Percentiles rank a stretch among this genome's conserved stretches.
Evolutionary conservation across 176 grass and related monocot species (phyloP).

Genomic region (Cymbopogon citratus): DNA sequence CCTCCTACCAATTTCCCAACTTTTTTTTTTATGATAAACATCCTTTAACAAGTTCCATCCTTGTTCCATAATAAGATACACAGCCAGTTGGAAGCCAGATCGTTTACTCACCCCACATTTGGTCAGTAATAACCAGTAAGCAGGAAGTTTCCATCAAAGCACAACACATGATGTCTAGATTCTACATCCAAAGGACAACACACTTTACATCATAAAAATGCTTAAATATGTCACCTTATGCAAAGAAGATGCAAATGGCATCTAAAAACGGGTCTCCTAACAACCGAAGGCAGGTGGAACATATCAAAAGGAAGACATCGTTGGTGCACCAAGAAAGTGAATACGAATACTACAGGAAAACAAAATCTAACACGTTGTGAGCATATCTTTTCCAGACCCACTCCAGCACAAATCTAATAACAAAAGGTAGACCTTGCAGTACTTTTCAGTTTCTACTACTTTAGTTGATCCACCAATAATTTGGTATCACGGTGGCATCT

Average conservation of each 20-base stretch:
- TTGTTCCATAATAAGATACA: not conserved
- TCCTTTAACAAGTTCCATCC: not conserved
- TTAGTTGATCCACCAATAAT: not conserved
- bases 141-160: not conserved
- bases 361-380: not conserved
- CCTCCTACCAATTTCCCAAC: not conserved
- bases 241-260: conserved; percentile 19
- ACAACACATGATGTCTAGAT: not conserved
- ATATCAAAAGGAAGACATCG: not conserved
- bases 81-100: not conserved
- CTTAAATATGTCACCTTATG: not conserved
- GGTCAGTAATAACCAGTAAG: not conserved
- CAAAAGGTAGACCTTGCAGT: not conserved
- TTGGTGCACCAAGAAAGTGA: not conserved
- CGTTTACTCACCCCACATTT: not conserved
- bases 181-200: not conserved
- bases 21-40: not conserved
- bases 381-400: not conserved
- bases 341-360: not conserved
- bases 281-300: not conserved
- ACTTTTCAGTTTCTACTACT: not conserved
- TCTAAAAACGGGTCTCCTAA: not conserved
- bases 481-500: not conserved
- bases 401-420: not conserved
- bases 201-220: conserved; percentile 1